Conservation (phyloP, 1,139 yeast genomes). For the Pichia sorboxylosa region DNA sequence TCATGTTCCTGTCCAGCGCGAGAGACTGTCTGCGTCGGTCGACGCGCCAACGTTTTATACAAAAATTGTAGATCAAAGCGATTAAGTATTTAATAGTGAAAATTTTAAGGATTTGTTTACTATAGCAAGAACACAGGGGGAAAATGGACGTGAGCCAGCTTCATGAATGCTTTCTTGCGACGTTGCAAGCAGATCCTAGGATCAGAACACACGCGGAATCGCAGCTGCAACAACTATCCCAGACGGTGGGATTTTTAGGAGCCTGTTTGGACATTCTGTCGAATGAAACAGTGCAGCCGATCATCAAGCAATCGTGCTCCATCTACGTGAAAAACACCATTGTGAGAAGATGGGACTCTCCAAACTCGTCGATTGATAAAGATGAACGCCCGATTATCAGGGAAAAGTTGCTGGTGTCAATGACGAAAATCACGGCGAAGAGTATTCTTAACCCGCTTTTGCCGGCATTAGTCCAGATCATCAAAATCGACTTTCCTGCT, state of each 20-base stretch:
- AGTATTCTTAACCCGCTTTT: conserved; percentile 49
- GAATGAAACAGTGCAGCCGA: conserved; percentile 40
- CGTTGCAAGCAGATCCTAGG: conserved; percentile 57
- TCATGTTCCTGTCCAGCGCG: no score
- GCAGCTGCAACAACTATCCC: conserved; percentile 46
- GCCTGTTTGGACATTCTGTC: conserved; percentile 71
- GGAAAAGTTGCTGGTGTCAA: conserved; percentile 40
- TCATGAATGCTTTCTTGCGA: conserved; percentile 71
- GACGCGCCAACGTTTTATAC: no score
- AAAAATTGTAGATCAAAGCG: no score
- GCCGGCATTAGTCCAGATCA: conserved; percentile 57
- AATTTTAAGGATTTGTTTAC: neutral
- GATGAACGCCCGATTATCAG: conserved; percentile 68
- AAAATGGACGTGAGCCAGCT: conserved; percentile 52
- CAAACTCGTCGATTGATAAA: conserved; percentile 34
- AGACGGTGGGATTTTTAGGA: conserved; percentile 62
- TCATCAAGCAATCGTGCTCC: conserved; percentile 69
- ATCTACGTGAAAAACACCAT: conserved; percentile 77
- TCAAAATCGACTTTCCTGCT: conserved; percentile 56
- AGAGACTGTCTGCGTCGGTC: no score
- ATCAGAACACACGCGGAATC: conserved; percentile 61
- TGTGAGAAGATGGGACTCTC: conserved; percentile 48
- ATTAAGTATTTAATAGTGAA: neutral
- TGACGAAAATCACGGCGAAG: conserved; percentile 34
- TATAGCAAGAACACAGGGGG: no score